These are phyloP conservation scores for Cucurbita pepo DNA, from an alignment of 306 rosid genomes.

Conservation along the genomic window DNA sequence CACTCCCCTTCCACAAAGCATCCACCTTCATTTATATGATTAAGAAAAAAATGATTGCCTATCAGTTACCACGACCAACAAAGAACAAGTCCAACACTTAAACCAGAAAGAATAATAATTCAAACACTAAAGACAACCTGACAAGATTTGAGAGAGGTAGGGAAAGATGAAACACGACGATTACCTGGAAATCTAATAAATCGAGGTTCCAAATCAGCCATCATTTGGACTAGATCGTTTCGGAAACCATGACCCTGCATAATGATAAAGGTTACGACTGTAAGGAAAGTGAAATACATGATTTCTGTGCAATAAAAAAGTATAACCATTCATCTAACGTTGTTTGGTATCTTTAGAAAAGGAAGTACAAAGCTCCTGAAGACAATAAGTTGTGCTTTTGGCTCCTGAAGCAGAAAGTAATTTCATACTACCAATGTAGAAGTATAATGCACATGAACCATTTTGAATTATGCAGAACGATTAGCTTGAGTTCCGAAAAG, in stretches of 20 bases:
- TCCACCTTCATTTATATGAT: conserved; percentile 39
- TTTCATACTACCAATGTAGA: background rate
- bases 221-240: conserved; percentile 47
- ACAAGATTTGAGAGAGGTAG: background rate
- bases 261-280: conserved; percentile 14
- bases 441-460: background rate
- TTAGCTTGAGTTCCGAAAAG: background rate
- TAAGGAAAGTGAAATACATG: conserved; percentile 1
- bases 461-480: background rate
- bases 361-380: background rate
- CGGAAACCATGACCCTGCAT: conserved; percentile 81
- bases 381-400: background rate
- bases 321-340: background rate
- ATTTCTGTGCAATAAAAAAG: background rate
- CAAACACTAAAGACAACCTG: background rate
- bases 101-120: no score
- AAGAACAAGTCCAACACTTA: no score
- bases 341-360: background rate
- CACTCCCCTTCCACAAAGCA: conserved; percentile 93
- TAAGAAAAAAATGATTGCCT: background rate
- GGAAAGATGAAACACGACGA: background rate
- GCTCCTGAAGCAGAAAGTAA: background rate
- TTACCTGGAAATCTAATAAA: conserved; percentile 90
- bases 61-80: background rate
- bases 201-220: conserved; percentile 44